Base-by-base conservation (phyloP, 257 asterid genomes). In the Rubia yunnanensis region DNA sequence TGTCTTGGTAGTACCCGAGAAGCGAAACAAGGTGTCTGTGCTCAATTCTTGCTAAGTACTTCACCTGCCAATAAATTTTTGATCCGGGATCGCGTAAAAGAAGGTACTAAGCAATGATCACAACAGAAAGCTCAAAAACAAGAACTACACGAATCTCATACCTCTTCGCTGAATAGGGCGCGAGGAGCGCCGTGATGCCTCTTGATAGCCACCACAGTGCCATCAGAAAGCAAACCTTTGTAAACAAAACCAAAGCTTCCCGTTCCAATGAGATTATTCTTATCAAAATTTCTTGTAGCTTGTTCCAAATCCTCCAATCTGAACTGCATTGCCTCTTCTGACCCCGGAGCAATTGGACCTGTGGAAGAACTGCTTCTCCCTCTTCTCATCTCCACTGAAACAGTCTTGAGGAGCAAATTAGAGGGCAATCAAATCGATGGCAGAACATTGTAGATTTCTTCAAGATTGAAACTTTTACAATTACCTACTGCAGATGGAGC, bases 211-310 rank as follows among this genome's bases (percentile, higher is more conserved):
- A 88, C 96, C 3, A 84, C 71, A 48, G 87, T 84, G 27, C 96
- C 96, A 69, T 88, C 92, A 35, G 64, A 69, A 53, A 88, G 92
- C 70, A 88, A 73, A 3, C 96, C 96, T 78, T 88, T 88, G 63
- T 54, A 86, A 70, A 82, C 95, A 3, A 76, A 72, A 11, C 96
- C 96, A 63, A 86, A 84, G 59, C 67, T 83, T 34, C 96, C 96
- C 59, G 34, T 64, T 15, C 96, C 95, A 49, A 88, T 88, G 46
- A 88, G 83, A 74, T 83, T 84, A 66, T 72, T 75, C 63, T 81
- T 86, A 80, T 61, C 72, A 69, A 88, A 88, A 24, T 81, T 44
- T 53, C 73, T 78, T 0, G 85, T 84, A 63, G 96, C 89, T 72
- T 84, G 82, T 77, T 86, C 89, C 82, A 88, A 70, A 22, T 88